Evolutionary conservation across 768 basidiomycete species (phyloP), one percentile per base, ranked within the genome.

Genomic region (Suillus alpinus): DNA sequence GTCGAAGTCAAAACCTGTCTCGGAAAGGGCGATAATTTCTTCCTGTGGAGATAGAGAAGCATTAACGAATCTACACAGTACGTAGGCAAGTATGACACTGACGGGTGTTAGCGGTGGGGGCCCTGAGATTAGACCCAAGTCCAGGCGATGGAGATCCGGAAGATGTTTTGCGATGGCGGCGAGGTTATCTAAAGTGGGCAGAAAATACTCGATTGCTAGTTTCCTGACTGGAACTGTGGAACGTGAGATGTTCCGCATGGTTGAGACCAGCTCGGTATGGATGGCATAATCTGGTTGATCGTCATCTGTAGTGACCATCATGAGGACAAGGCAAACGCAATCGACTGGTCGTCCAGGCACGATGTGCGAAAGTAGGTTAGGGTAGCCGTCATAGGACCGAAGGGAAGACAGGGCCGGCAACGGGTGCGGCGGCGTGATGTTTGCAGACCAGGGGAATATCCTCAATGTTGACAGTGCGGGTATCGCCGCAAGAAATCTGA

Each of bases 381-480:
- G 53, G 37, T 39, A 55, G 26, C 53, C 53, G 0, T 55, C 23
- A 10, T 55, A 55, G 26, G 37, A 55, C 37, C 23, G 53, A 55
- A 55, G 39, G 37, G 26, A 55, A 55, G 53, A 39, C 23, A 55
- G 37, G 37, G 53, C 37, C 39, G 53, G 53, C 23, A 55, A 55
- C 16, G 53, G 37, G 4, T 29, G 37, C 1, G 9, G 16, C 3
- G 53, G 53, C 8, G 23, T 55, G 37, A 55, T 55, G 16, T 55
- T 18, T 9, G 23, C 53, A 39, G 53, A 55, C 53, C 23, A 55
- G 16, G 53, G 53, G 10, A 39, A 39, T 6, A 55, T 55, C 23
- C 16, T 55, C 16, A 55, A 29, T 39, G 37, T 39, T 26, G 36
- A 4, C 18, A 55, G 23, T 16, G 53, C 16, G 1, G 53, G 53